These are phyloP conservation scores for Thuja plicata DNA, from an alignment of 83 land plant genomes.

Conservation along the genomic window DNA sequence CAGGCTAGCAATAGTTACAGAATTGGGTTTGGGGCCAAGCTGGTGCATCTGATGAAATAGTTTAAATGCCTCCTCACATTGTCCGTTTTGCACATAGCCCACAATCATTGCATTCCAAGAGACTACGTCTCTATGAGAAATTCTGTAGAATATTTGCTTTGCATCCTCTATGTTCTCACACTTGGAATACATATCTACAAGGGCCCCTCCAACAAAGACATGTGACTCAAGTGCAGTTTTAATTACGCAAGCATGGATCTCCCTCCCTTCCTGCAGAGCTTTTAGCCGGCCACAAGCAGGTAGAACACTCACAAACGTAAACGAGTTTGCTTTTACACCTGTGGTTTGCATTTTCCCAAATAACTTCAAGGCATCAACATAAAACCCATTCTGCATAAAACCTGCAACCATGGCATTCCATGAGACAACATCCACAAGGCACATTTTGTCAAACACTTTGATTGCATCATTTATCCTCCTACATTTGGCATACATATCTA, in stretches of 20 bases:
- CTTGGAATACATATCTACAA: slow-evolving; percentile 42
- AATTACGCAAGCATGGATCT: slow-evolving; percentile 33
- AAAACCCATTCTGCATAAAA: slow-evolving; percentile 34
- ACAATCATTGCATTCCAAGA: slow-evolving; percentile 55
- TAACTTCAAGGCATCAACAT: slow-evolving; percentile 23
- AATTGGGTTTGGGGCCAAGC: slow-evolving; percentile 30
- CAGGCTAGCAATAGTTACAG: slow-evolving; percentile 29
- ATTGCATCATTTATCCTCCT: slow-evolving; percentile 27
- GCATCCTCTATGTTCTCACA: slow-evolving; percentile 27
- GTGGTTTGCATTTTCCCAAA: slow-evolving; percentile 32
- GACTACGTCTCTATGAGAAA: slow-evolving; percentile 26
- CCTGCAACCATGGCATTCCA: slow-evolving; percentile 51
- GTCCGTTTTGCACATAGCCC: slow-evolving; percentile 28
- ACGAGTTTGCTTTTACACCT: slow-evolving; percentile 22
- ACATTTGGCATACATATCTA: slow-evolving; percentile 52
- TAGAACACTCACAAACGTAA: slow-evolving; percentile 45
- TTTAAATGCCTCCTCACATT: slow-evolving; percentile 30
- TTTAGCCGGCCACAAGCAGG: slow-evolving; percentile 36
- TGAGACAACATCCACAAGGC: slow-evolving; percentile 33
- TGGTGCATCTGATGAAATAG: slow-evolving; percentile 32
- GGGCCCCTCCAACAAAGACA: slow-evolving; percentile 40
- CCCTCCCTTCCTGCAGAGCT: slow-evolving; percentile 22
- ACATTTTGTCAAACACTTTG: slow-evolving; percentile 32
- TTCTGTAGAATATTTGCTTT: slow-evolving; percentile 29
- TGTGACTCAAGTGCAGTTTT: slow-evolving; percentile 41